phyloP scores from a whole-genome alignment of 108 stramenopile genomes.

The Chaetoceros muelleri region DNA sequence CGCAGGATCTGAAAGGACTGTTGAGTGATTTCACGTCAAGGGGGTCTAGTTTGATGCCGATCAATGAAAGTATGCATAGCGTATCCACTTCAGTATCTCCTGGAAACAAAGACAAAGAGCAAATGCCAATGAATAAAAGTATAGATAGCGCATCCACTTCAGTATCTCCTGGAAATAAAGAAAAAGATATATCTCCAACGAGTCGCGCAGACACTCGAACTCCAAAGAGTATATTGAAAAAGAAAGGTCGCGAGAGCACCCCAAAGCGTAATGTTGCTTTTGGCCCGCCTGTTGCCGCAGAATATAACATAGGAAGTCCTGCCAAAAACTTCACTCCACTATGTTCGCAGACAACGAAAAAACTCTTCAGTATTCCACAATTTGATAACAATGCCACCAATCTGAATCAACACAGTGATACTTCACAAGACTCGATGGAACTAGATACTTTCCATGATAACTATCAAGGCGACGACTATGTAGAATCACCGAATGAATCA shows the following conservation, averaged over 20 bases:
- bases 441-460: neutral
- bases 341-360: slow-evolving; percentile 36
- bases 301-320: slow-evolving; percentile 70
- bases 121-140: neutral
- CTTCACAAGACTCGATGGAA: neutral
- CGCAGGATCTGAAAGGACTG: neutral
- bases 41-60: neutral
- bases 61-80: too few relatives aligned
- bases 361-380: slow-evolving; percentile 37
- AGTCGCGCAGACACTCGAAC: neutral
- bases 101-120: neutral
- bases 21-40: neutral
- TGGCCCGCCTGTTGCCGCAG: slow-evolving; percentile 66
- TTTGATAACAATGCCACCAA: neutral
- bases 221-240: slow-evolving; percentile 5
- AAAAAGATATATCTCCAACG: neutral
- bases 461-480: neutral
- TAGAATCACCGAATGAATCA: too few relatives aligned
- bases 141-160: neutral
- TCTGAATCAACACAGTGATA: neutral
- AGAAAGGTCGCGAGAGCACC: neutral
- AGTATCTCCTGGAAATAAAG: neutral
- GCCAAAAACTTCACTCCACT: slow-evolving; percentile 68
- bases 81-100: neutral
- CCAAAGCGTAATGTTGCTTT: slow-evolving; percentile 49